Conservation (phyloP, 306 rosid genomes). For the Pyrus communis region DNA sequence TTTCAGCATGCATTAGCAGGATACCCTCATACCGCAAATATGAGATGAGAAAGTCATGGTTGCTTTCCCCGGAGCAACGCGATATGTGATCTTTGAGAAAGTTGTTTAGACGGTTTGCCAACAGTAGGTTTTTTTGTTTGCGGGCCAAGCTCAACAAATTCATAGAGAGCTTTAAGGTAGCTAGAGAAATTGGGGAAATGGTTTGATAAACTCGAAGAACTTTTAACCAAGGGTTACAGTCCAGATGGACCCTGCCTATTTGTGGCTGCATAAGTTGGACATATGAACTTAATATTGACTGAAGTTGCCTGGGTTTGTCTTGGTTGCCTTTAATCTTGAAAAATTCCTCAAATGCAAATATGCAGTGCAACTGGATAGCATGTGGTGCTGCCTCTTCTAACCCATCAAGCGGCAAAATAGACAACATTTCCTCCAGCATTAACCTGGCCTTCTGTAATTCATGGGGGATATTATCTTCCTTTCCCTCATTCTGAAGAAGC, state of each 20-base stretch:
- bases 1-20: constrained; percentile 70
- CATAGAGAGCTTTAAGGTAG: constrained; percentile 57
- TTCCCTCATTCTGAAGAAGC: constrained; percentile 64
- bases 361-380: constrained; percentile 79
- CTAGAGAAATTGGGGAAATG: constrained; percentile 57
- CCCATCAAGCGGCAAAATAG: constrained; percentile 83
- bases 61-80: constrained; percentile 47
- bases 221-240: constrained; percentile 83
- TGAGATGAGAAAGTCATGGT: constrained; percentile 39
- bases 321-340: constrained; percentile 48
- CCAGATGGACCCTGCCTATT: constrained; percentile 61
- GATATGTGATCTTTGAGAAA: constrained; percentile 45
- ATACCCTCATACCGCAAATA: constrained; percentile 76
- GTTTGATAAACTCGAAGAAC: constrained; percentile 75
- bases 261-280: constrained; percentile 50
- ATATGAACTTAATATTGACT: constrained; percentile 51
- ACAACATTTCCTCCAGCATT: constrained; percentile 76
- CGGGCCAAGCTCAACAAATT: constrained; percentile 73
- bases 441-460: constrained; percentile 81
- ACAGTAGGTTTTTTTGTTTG: constrained; percentile 53
- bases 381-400: constrained; percentile 75
- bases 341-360: constrained; percentile 67
- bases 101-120: constrained; percentile 65
- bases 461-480: constrained; percentile 47
- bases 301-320: constrained; percentile 37